Evolutionary conservation across 2,329 filamentous ascomycete species (phyloP).

Genomic region (Fusarium pseudoanthophilum): DNA sequence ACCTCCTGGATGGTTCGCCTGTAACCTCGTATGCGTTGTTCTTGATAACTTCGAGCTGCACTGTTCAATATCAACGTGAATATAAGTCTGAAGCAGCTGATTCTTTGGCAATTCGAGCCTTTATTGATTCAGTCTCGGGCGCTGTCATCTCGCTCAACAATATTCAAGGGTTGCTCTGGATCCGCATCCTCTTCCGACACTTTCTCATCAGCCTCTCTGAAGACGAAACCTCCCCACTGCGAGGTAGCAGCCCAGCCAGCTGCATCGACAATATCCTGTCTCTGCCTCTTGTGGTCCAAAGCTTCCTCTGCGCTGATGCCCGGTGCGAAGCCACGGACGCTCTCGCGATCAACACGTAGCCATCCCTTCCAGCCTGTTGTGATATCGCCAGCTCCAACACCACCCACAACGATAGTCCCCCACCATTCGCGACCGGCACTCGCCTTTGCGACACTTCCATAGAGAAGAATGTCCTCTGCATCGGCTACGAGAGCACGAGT

Average conservation of each 20-base stretch:
- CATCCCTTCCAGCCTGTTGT: conserved; percentile 59
- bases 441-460: conserved; percentile 52
- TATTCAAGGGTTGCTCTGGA: background rate
- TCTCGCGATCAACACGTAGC: conserved; percentile 61
- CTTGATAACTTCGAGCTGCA: background rate
- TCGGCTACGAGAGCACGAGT: conserved; percentile 53
- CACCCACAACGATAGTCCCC: conserved; percentile 67
- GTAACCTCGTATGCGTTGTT: background rate
- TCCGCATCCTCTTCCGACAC: background rate
- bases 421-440: conserved; percentile 64
- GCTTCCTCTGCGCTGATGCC: conserved; percentile 59
- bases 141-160: background rate
- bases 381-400: conserved; percentile 49
- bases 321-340: conserved; percentile 52
- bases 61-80: background rate
- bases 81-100: conserved; percentile 2
- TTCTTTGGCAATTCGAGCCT: background rate
- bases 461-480: conserved; percentile 62
- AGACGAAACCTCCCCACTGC: conserved; percentile 61
- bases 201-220: conserved; percentile 42
- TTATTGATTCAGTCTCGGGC: background rate
- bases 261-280: conserved; percentile 54
- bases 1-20: background rate
- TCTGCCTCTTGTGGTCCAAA: conserved; percentile 52
- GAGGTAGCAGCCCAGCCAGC: conserved; percentile 61